Conservation (phyloP, 2,329 filamentous ascomycete species). For the Monilinia polystroma region DNA sequence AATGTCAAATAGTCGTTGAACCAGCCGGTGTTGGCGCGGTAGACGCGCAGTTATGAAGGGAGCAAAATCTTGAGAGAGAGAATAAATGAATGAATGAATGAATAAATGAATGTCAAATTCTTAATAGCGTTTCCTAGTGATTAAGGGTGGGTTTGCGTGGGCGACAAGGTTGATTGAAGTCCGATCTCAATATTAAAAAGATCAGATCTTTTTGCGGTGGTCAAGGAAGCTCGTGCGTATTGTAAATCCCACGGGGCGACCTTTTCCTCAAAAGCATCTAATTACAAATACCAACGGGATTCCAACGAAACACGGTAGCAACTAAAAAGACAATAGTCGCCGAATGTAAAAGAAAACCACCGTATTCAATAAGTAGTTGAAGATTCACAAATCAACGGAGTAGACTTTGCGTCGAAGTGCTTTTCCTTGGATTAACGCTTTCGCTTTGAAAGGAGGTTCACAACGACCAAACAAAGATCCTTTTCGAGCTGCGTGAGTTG, state of each 20-base stretch:
- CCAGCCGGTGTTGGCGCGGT: constrained; percentile 8
- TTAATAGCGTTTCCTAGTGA: constrained; percentile 14
- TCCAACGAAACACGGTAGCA: constrained; percentile 4
- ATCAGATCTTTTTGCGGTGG: constrained; percentile 18
- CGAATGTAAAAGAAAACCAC: background rate
- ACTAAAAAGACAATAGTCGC: background rate
- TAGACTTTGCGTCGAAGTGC: background rate
- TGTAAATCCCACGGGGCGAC: background rate
- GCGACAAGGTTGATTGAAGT: constrained; percentile 12
- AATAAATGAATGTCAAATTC: constrained; percentile 1
- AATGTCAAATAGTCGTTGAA: constrained; percentile 3
- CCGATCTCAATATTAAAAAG: constrained; percentile 14
- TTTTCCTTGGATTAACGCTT: constrained; percentile 6
- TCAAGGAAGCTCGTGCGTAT: constrained; percentile 22
- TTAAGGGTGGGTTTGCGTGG: constrained; percentile 3
- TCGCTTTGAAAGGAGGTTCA: background rate
- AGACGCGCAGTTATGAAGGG: constrained; percentile 12
- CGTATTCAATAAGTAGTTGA: background rate
- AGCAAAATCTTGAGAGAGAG: background rate
- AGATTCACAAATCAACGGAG: constrained; percentile 9
- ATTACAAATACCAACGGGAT: constrained; percentile 8
- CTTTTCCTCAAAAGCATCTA: constrained; percentile 15
- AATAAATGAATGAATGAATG: too few relatives aligned
- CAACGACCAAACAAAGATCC: background rate
- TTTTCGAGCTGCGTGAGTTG: constrained; percentile 20